Evolutionary conservation across 1,284 basidiomycete species (phyloP), one percentile per base, ranked within the genome.

Genomic region (Ganoderma lucidum): DNA sequence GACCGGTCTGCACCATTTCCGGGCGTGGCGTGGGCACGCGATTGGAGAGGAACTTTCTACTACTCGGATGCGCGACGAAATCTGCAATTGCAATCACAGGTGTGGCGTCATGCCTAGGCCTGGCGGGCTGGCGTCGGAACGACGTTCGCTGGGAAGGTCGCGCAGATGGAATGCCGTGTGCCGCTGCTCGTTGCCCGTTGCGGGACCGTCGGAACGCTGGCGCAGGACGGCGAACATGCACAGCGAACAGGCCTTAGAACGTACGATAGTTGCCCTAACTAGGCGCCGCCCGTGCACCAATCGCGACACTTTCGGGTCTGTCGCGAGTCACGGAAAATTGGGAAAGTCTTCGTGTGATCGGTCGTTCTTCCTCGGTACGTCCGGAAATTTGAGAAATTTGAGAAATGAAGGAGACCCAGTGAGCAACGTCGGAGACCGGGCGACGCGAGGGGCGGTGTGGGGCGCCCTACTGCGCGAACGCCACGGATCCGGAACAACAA

Each of bases 1-100:
- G 53, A 51, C 53, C 53, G 53, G 53, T 56, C 2, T 56, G 53
- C 15, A 35, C 53, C 53, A 6, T 56, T 32, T 30, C 53, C 53
- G 53, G 30, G 53, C 53, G 53, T 35, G 53, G 30, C 53, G 53
- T 56, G 53, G 53, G 12, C 53, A 56, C 53, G 53, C 53, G 32
- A 56, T 32, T 56, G 30, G 53, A 56, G 30, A 56, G 53, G 28
- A 32, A 32, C 48, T 2, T n/a, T 32, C 53, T 28, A 48, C n/a
- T 23, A 9, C 45, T 10, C 23, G 48, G 48, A 10, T 32, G 53
- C 53, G 30, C 53, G 53, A 41, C 39, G 39, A 41, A 41, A 41
- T 41, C 39, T 9, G 39, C 39, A 41, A 41, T 41, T 12, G 39
- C 35, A 32, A 32, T 56, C 53, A 35, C 15, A 32, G 17, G 53